A percentile compares a stretch with the other conserved stretches of the same genome.
Evolutionary conservation across 345 rosid species (phyloP).

Genomic region (Jatropha curcas): DNA sequence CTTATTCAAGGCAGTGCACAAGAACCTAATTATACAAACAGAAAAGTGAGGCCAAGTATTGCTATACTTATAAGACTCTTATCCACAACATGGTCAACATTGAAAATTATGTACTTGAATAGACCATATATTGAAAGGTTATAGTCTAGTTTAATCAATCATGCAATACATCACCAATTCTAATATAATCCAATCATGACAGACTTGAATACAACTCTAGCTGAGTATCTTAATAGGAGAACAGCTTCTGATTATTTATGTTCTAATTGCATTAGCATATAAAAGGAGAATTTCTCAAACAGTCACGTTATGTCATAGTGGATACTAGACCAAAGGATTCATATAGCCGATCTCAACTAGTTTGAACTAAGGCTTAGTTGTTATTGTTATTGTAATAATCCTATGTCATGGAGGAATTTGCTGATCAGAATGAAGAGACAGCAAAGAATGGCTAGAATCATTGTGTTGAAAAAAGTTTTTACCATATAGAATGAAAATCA

Average conservation of each 20-base stretch:
- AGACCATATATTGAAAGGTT: neutral
- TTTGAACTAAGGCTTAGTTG: no score
- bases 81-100: neutral
- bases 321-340: no score
- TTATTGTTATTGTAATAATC: no score
- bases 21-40: slow-evolving; percentile 2
- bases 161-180: neutral
- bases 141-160: neutral
- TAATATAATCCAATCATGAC: no score
- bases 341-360: no score
- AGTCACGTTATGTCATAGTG: no score
- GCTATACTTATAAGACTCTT: neutral
- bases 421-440: neutral
- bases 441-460: neutral
- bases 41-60: neutral
- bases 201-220: no score
- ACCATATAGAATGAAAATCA: neutral
- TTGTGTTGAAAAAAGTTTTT: neutral
- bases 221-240: neutral
- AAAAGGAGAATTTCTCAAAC: neutral
- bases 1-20: neutral
- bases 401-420: neutral
- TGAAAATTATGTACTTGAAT: neutral
- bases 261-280: neutral
- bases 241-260: neutral